phyloP scores from a whole-genome alignment of 306 rosid species.

The Aeschynomene evenia region DNA sequence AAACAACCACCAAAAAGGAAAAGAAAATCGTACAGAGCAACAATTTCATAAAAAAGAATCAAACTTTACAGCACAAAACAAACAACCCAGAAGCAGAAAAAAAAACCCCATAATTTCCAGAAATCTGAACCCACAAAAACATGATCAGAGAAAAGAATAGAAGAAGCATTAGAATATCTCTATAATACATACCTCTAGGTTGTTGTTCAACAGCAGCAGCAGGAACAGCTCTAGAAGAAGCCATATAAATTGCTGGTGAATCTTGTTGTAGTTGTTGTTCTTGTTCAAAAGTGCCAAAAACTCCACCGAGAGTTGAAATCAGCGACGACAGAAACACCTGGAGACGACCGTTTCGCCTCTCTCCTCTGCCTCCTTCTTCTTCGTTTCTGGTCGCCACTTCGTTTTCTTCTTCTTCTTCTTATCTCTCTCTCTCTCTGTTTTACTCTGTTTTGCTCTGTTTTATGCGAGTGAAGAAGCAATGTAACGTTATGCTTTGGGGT shows the following conservation, averaged over 20 bases:
- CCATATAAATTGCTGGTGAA: constrained; percentile 38
- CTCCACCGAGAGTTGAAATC: constrained; percentile 69
- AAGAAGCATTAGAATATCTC: too few species aligned
- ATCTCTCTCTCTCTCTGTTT: not conserved
- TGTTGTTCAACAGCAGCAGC: constrained; percentile 23
- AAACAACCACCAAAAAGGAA: too few species aligned
- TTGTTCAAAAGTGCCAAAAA: constrained; percentile 53
- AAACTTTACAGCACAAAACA: not conserved
- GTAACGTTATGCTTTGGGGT: too few species aligned
- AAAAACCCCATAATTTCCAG: not conserved
- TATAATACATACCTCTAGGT: constrained; percentile 17
- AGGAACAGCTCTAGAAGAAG: constrained; percentile 45
- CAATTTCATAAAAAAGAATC: not conserved
- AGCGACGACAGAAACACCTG: constrained; percentile 63
- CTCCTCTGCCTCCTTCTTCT: constrained; percentile 56
- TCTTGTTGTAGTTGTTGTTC: constrained; percentile 18
- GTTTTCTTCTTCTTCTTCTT: too few species aligned
- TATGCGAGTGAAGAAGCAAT: not conserved
- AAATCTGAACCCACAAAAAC: not conserved
- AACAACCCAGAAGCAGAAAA: not conserved
- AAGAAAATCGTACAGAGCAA: not conserved
- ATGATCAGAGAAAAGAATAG: not conserved
- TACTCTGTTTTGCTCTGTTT: not conserved
- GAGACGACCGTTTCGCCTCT: constrained; percentile 65
- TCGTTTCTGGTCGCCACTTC: constrained; percentile 66